These are phyloP conservation scores for Pulveroboletus sp. DNA, from an alignment of 768 basidiomycete species.

Conservation along the genomic window DNA sequence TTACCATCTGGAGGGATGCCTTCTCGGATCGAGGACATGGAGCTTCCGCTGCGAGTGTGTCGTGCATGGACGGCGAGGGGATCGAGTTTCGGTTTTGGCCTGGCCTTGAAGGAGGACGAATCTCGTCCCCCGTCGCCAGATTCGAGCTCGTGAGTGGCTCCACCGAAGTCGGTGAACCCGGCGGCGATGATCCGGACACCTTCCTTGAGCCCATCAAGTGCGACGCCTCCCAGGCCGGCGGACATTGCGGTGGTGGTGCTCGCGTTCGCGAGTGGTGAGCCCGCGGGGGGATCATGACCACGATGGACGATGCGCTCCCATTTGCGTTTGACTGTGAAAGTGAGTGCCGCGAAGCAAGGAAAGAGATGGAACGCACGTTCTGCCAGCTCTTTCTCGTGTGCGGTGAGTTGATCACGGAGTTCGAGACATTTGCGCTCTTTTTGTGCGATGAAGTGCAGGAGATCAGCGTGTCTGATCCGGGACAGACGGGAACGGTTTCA, in stretches of 20 bases:
- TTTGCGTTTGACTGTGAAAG: slow-evolving; percentile 77
- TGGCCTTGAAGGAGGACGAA: neutral
- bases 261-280: neutral
- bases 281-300: slow-evolving; percentile 30
- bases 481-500: neutral
- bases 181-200: slow-evolving; percentile 60
- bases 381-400: slow-evolving; percentile 68
- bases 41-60: slow-evolving; percentile 32
- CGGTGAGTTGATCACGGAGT: slow-evolving; percentile 65
- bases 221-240: slow-evolving; percentile 16
- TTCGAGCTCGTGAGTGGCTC: slow-evolving; percentile 16
- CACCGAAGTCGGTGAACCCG: slow-evolving; percentile 33
- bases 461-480: slow-evolving; percentile 62
- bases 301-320: slow-evolving; percentile 79
- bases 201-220: slow-evolving; percentile 59
- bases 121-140: neutral
- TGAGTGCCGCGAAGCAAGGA: neutral
- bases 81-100: slow-evolving; percentile 14
- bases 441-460: slow-evolving; percentile 81
- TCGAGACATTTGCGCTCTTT: slow-evolving; percentile 84
- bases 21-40: slow-evolving; percentile 43
- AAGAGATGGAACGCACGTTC: slow-evolving; percentile 42
- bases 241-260: no score
- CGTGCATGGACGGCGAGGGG: slow-evolving; percentile 16
- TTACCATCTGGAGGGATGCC: no score